Base-by-base conservation (phyloP, 306 rosid species). In the Ammopiptanthus mongolicus region DNA sequence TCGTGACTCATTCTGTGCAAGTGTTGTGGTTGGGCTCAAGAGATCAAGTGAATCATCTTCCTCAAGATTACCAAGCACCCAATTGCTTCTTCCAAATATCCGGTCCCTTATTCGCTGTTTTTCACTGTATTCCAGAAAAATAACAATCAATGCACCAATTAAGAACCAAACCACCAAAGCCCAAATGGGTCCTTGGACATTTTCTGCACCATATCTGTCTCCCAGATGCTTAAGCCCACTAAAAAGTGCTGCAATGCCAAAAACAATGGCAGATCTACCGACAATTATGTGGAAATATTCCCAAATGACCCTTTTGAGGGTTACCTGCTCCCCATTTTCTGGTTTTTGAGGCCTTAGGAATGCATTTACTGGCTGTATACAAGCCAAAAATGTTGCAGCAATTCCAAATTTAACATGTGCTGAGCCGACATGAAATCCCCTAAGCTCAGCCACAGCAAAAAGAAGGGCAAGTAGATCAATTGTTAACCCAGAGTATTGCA, bases 161-260 rank as follows among this genome's bases (percentile, higher is more conserved):
- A 84, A 47, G 79, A 89, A 85, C 95, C 95, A 89, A 79, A 28
- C 22, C 14, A 84, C 74, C 69, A 89, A 73, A 12, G 91, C 95
- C 83, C 87, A 77, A 28, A 62, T 85, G 9, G 87, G 95, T 28
- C 88, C 88, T 18, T 78, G 88, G 34, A 82, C 86, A 73, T 83
- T 82, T 68, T 83, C 90, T 0, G 81, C 81, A 1, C 79, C 87
- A 69, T 89, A 87, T 74, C 90, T 82, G 42, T 87, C 84, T 17
- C 95, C 91, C 47, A 87, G 81, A 82, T 89, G 95, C 87, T 80
- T 85, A 91, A 87, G 77, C 59, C 95, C 95, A 5, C 77, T 89
- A 79, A 85, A 79, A 42, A 85, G 82, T 63, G 91, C 87, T 2
- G 80, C 91, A 25, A 87, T 75, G 48, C 95, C 91, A 1, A 70